Base-by-base conservation (phyloP, 768 basidiomycete genomes). In the Gelatoporia subvermispora region DNA sequence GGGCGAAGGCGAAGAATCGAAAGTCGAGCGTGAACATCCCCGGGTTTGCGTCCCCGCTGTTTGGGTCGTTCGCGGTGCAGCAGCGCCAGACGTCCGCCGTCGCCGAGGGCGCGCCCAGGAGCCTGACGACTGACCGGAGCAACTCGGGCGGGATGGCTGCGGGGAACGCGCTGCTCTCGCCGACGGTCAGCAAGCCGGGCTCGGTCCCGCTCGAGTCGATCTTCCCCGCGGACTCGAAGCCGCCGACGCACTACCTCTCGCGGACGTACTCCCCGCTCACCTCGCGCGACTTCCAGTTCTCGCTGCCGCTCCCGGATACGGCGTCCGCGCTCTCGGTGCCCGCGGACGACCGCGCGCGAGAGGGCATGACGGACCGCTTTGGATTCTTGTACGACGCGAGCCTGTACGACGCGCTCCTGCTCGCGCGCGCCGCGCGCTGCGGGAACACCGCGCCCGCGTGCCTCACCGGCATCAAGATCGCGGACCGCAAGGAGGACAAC, bases 321-420 rank as follows among this genome's bases (percentile, higher is more conserved):
- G 79, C 82, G 0, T 78, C 81, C 40, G 72, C 75, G 35, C 79
- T 77, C 55, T 73, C 68, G 16, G 66, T 74, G 17, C 72, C 78
- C 43, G 72, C 72, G 17, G 73, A 74, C 39, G 77, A 79, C 31
- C 72, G 74, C 54, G 74, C 68, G 48, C 74, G 77, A 43, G 72
- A 78, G 41, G 79, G 79, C 3, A 68, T 93, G 48, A 91, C 90
- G 17, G 93, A 94, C 52, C 82, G 90, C 4, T 94, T 85, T 58
- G 93, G 93, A 0, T 94, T 94, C 69, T 84, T 93, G 65, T 93
- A 93, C 50, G 90, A 93, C 55, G 77, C 92, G 1, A 80, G 83
- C 2, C 76, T 82, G 56, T 90, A 92, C 57, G 92, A 94, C 57
- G 74, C 88, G 22, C 72, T 91, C 21, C 68, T 95, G 13, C 74